Conservation (phyloP, 495 filamentous ascomycete species). For the Cenococcum geophilum region DNA sequence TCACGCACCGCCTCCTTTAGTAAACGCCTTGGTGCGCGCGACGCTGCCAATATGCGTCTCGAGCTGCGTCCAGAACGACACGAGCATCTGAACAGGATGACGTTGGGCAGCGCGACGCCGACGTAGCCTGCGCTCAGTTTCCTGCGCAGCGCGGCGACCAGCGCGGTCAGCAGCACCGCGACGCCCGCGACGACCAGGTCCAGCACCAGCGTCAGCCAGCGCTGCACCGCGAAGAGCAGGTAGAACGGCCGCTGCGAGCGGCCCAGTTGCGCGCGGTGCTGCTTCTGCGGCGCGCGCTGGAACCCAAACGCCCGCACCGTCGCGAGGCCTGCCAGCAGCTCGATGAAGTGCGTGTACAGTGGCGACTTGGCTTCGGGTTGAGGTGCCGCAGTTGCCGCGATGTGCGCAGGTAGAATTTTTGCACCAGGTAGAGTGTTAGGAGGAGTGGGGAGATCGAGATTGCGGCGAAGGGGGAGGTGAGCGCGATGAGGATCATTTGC, state of each 20-base stretch:
- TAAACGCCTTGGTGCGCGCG: constrained; percentile 12
- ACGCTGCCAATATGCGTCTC: constrained; percentile 19
- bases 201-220: constrained; percentile 39
- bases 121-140: background rate
- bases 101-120: constrained; percentile 16
- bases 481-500: constrained; percentile 44
- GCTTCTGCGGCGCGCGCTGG: constrained; percentile 42
- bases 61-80: constrained; percentile 16
- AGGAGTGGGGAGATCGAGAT: constrained; percentile 48
- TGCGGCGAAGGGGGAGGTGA: constrained; percentile 46
- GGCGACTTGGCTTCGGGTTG: constrained; percentile 33
- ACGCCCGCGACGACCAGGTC: constrained; percentile 40
- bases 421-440: constrained; percentile 25
- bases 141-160: background rate
- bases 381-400: constrained; percentile 35
- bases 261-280: constrained; percentile 46
- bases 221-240: constrained; percentile 47
- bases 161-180: constrained; percentile 13
- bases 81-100: constrained; percentile 9
- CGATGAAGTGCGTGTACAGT: constrained; percentile 40
- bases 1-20: constrained; percentile 4
- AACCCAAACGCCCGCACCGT: constrained; percentile 57
- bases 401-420: constrained; percentile 34
- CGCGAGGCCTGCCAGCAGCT: constrained; percentile 37
- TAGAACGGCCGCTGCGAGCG: constrained; percentile 55